Evolutionary conservation across 2,329 filamentous ascomycete species (phyloP).

Genomic region (Plectosphaerella cucumerina): DNA sequence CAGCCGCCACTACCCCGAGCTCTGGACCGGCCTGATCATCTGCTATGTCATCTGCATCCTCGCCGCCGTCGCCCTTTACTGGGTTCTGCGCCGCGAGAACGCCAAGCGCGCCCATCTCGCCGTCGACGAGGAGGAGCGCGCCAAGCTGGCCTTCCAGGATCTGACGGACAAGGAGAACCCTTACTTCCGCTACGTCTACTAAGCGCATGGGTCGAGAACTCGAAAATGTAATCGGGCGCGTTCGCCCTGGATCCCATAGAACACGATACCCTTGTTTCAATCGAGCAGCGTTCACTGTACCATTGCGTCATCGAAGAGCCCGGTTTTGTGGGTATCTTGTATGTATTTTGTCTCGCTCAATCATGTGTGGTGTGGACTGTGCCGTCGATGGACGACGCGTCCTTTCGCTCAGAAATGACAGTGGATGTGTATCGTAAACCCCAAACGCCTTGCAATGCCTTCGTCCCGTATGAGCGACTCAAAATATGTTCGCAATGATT

Average conservation of each 20-base stretch:
- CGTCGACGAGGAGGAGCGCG: slow-evolving; percentile 57
- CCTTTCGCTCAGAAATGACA: no score
- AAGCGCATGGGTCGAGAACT: not conserved
- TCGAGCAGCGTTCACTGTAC: no score
- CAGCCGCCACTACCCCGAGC: slow-evolving; percentile 61
- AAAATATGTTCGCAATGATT: no score
- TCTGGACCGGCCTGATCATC: slow-evolving; percentile 67
- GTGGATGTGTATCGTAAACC: no score
- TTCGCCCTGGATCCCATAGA: not conserved
- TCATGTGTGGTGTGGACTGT: no score
- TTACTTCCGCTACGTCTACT: slow-evolving; percentile 57
- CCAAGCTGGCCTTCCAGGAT: slow-evolving; percentile 62
- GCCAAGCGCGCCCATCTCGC: slow-evolving; percentile 40
- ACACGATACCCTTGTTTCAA: not conserved
- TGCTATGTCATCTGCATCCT: slow-evolving; percentile 65
- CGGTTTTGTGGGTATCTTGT: no score
- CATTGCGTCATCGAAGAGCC: no score
- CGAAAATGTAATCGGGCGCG: not conserved
- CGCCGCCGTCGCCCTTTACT: slow-evolving; percentile 50
- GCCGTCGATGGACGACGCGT: no score
- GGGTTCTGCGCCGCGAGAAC: slow-evolving; percentile 58
- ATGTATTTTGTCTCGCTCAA: no score
- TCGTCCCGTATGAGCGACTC: no score
- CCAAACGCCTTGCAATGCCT: no score
- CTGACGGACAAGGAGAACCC: slow-evolving; percentile 66